These are phyloP conservation scores for Ganoderma leucocontextum DNA, from an alignment of 1,284 basidiomycete genomes.

Conservation along the genomic window DNA sequence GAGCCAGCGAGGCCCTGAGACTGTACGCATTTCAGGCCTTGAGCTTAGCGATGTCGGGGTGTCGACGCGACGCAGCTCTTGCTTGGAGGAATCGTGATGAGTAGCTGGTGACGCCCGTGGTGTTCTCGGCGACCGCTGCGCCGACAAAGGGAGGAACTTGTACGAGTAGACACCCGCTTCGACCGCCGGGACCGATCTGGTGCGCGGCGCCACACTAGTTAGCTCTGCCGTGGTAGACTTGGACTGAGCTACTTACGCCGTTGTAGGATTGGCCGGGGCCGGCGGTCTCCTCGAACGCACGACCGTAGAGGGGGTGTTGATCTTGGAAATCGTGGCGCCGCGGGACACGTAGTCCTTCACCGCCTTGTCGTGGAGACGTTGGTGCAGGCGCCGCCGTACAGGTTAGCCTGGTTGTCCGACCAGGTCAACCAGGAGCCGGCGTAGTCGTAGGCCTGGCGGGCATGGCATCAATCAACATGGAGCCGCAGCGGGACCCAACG, in stretches of 20 bases:
- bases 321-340: slow-evolving; percentile 79
- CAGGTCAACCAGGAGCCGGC: slow-evolving; percentile 73
- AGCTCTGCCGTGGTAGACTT: neutral
- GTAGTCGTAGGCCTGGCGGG: slow-evolving; percentile 76
- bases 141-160: slow-evolving; percentile 72
- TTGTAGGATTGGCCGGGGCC: slow-evolving; percentile 81
- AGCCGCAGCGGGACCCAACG: neutral
- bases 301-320: slow-evolving; percentile 85
- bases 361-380: slow-evolving; percentile 74
- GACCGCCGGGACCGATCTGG: slow-evolving; percentile 80
- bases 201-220: neutral
- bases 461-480: slow-evolving; percentile 11
- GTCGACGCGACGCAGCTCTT: slow-evolving; percentile 82
- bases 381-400: slow-evolving; percentile 73
- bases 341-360: slow-evolving; percentile 69
- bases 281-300: slow-evolving; percentile 81
- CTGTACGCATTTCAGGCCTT: slow-evolving; percentile 84
- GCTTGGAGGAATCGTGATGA: slow-evolving; percentile 74
- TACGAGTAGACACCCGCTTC: slow-evolving; percentile 81
- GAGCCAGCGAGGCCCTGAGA: slow-evolving; percentile 72
- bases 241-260: slow-evolving; percentile 53
- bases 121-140: slow-evolving; percentile 72
- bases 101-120: slow-evolving; percentile 78
- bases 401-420: slow-evolving; percentile 84
- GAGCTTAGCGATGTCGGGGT: slow-evolving; percentile 73